Conservation (phyloP, 805 yeast genomes). For the Wickerhamomyces bovis region DNA sequence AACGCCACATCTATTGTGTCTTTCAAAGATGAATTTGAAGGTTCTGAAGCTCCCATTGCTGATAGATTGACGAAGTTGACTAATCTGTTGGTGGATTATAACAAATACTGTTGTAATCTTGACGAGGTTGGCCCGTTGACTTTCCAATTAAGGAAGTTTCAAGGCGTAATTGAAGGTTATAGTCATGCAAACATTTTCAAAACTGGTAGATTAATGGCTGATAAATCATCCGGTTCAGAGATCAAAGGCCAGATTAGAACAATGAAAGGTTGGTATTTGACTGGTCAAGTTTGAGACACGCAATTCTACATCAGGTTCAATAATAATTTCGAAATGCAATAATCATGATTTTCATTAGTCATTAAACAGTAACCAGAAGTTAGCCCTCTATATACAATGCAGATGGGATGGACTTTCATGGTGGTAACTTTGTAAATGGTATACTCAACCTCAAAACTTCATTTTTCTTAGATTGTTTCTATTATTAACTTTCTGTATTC, state of each 20-base stretch:
- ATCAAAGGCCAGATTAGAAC: slow-evolving; percentile 28
- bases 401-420: background rate
- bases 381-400: background rate
- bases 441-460: slow-evolving; percentile 4
- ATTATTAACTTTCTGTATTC: slow-evolving; percentile 9
- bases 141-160: slow-evolving; percentile 26
- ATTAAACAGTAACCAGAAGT: background rate
- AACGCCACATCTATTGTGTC: slow-evolving; percentile 13
- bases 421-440: background rate
- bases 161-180: slow-evolving; percentile 20
- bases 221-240: slow-evolving; percentile 14
- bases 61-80: slow-evolving; percentile 27
- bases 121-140: slow-evolving; percentile 22
- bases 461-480: slow-evolving; percentile 7
- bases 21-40: slow-evolving; percentile 10
- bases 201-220: slow-evolving; percentile 19
- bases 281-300: slow-evolving; percentile 27
- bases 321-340: background rate
- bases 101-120: slow-evolving; percentile 12
- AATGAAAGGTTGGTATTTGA: slow-evolving; percentile 36
- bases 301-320: too few relatives aligned
- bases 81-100: slow-evolving; percentile 25
- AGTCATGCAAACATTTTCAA: slow-evolving; percentile 16
- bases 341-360: background rate
- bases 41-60: slow-evolving; percentile 8